phyloP scores from a whole-genome alignment of 2,329 filamentous ascomycete genomes.

The Ascosphaera apis region DNA sequence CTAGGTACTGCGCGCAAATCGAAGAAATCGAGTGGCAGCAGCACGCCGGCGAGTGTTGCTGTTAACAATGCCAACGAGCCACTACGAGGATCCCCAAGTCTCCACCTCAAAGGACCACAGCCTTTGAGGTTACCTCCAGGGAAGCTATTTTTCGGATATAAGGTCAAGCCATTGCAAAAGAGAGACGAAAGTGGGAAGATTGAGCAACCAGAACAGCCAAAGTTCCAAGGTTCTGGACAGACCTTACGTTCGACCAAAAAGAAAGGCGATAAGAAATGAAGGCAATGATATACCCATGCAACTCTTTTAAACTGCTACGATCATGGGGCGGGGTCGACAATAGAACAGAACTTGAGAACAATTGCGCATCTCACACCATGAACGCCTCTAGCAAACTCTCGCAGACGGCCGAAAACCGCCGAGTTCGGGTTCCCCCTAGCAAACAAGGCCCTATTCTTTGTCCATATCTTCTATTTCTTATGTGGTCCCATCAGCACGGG shows the following conservation, averaged over 20 bases:
- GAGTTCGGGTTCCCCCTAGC: too few relatives aligned
- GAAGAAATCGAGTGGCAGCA: constrained; percentile 59
- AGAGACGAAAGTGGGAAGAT: constrained; percentile 44
- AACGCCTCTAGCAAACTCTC: too few relatives aligned
- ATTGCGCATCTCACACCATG: too few relatives aligned
- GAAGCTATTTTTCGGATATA: constrained; percentile 92
- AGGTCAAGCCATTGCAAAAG: constrained; percentile 69
- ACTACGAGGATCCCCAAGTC: too few relatives aligned
- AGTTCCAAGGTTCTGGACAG: constrained; percentile 67
- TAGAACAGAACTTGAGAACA: too few relatives aligned
- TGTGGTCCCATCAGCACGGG: too few relatives aligned
- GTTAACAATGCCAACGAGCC: constrained; percentile 28
- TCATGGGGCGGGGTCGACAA: too few relatives aligned
- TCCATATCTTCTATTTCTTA: too few relatives aligned
- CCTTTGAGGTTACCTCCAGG: constrained; percentile 65
- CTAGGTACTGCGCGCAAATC: constrained; percentile 29
- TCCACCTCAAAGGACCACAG: constrained; percentile 37
- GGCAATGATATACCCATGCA: neutral
- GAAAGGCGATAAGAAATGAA: constrained; percentile 23
- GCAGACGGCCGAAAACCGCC: too few relatives aligned
- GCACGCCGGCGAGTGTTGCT: constrained; percentile 43
- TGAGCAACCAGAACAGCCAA: constrained; percentile 39
- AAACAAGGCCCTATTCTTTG: too few relatives aligned
- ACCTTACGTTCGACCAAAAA: constrained; percentile 52
- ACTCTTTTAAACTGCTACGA: neutral